Percentiles rank a stretch among this genome's conserved stretches.
phyloP scores from a whole-genome alignment of 1,284 basidiomycete species.

The Sporisorium sorghi region DNA sequence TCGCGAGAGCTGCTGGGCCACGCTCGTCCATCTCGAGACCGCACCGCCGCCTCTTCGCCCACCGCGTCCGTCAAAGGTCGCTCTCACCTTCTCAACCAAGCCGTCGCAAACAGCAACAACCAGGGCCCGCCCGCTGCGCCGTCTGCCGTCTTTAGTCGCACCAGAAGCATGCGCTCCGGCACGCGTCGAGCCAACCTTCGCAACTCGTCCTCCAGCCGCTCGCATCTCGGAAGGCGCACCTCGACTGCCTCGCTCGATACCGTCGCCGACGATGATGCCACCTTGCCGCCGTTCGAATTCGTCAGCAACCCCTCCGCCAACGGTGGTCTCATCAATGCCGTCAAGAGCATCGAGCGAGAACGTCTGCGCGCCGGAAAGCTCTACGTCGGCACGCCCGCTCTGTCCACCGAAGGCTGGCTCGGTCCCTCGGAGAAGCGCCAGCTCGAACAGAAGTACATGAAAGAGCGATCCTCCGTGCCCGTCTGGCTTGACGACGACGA shows the following conservation, averaged over 20 bases:
- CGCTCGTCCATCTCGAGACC: slow-evolving; percentile 24
- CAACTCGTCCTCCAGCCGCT: slow-evolving; percentile 37
- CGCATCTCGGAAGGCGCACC: slow-evolving; percentile 41
- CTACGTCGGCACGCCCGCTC: slow-evolving; percentile 64
- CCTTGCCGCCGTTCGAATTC: slow-evolving; percentile 60
- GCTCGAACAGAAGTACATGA: slow-evolving; percentile 76
- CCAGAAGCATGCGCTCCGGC: slow-evolving; percentile 33
- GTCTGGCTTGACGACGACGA: slow-evolving; percentile 78
- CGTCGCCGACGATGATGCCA: slow-evolving; percentile 26
- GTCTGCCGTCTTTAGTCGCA: slow-evolving; percentile 49
- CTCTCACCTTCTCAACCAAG: slow-evolving; percentile 13
- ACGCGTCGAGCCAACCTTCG: slow-evolving; percentile 29
- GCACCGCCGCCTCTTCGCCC: slow-evolving; percentile 34
- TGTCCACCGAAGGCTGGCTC: slow-evolving; percentile 62
- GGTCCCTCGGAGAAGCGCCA: slow-evolving; percentile 70
- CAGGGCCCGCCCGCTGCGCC: slow-evolving; percentile 46
- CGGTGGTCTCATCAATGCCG: slow-evolving; percentile 68
- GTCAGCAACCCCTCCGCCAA: slow-evolving; percentile 65
- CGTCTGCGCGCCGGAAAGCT: slow-evolving; percentile 57
- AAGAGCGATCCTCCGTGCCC: slow-evolving; percentile 75
- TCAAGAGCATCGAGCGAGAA: slow-evolving; percentile 60
- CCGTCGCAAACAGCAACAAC: slow-evolving; percentile 11
- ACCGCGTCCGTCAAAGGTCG: slow-evolving; percentile 37
- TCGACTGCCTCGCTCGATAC: slow-evolving; percentile 53
- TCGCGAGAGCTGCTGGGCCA: slow-evolving; percentile 48